These are phyloP conservation scores for Chara braunii DNA, from an alignment of 139 green algal species.

Conservation along the genomic window DNA sequence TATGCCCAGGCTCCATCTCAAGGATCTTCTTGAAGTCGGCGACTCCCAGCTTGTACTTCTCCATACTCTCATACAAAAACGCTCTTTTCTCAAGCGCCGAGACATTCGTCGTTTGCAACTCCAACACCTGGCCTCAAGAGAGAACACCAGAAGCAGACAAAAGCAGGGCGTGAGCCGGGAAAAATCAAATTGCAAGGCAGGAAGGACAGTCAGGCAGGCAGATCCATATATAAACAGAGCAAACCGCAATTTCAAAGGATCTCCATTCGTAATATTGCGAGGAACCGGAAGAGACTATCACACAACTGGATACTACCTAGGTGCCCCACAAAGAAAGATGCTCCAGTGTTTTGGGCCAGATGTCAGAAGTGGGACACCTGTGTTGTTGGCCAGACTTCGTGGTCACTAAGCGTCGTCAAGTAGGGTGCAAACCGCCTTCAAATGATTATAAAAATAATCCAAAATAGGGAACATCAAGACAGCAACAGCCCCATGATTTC, in stretches of 20 bases:
- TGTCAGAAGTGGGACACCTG: too few species aligned
- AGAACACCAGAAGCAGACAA: neutral
- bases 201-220: neutral
- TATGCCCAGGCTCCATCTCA: neutral
- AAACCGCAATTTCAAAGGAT: slow-evolving; percentile 1
- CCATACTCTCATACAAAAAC: slow-evolving; percentile 28
- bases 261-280: neutral
- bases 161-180: neutral
- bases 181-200: slow-evolving; percentile 11
- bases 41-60: slow-evolving; percentile 36
- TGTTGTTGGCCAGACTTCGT: too few species aligned
- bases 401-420: too few species aligned
- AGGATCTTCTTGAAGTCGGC: neutral
- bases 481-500: too few species aligned
- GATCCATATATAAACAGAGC: slow-evolving; percentile 2
- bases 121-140: slow-evolving; percentile 9
- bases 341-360: too few species aligned
- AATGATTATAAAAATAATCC: too few species aligned
- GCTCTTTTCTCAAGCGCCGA: slow-evolving; percentile 22
- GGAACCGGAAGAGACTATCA: slow-evolving; percentile 11
- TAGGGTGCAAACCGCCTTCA: too few species aligned
- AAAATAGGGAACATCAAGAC: too few species aligned
- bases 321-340: too few species aligned
- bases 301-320: too few species aligned
- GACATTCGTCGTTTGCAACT: slow-evolving; percentile 11